These are phyloP conservation scores for Suhomyces sp. DNA, from an alignment of 805 yeast species.

Conservation along the genomic window DNA sequence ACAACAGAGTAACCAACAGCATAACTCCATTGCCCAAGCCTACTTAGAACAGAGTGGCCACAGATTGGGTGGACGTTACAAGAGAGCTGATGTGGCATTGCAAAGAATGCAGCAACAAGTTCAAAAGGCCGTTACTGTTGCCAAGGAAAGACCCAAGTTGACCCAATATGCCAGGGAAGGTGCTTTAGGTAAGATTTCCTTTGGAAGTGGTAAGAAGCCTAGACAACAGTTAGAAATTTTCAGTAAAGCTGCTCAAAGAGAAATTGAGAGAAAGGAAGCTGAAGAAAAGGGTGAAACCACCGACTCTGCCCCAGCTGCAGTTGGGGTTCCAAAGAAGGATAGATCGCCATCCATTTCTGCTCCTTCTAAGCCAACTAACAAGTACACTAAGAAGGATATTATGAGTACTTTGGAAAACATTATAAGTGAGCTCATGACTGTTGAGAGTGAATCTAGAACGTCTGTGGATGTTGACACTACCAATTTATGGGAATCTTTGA, in stretches of 20 bases:
- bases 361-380: conserved; percentile 30
- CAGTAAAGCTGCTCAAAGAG: conserved; percentile 51
- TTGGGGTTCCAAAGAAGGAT: conserved; percentile 19
- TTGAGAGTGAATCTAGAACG: conserved; percentile 61
- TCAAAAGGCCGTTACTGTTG: conserved; percentile 92
- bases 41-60: conserved; percentile 90
- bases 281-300: conserved; percentile 14
- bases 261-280: conserved; percentile 33
- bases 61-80: conserved; percentile 79
- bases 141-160: conserved; percentile 78
- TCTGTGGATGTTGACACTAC: conserved; percentile 35
- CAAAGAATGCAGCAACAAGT: conserved; percentile 99
- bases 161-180: conserved; percentile 73
- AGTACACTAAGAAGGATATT: conserved; percentile 42
- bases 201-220: conserved; percentile 80
- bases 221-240: conserved; percentile 77
- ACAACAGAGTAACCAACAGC: conserved; percentile 51
- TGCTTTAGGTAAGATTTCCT: conserved; percentile 83
- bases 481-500: conserved; percentile 74
- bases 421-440: conserved; percentile 70
- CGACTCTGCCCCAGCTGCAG: conserved; percentile 11
- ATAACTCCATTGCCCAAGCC: conserved; percentile 87
- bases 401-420: conserved; percentile 75
- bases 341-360: conserved; percentile 33
- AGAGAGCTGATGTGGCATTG: conserved; percentile 84